phyloP scores from a whole-genome alignment of 2,329 filamentous ascomycete species.

The Curvularia spicifera region DNA sequence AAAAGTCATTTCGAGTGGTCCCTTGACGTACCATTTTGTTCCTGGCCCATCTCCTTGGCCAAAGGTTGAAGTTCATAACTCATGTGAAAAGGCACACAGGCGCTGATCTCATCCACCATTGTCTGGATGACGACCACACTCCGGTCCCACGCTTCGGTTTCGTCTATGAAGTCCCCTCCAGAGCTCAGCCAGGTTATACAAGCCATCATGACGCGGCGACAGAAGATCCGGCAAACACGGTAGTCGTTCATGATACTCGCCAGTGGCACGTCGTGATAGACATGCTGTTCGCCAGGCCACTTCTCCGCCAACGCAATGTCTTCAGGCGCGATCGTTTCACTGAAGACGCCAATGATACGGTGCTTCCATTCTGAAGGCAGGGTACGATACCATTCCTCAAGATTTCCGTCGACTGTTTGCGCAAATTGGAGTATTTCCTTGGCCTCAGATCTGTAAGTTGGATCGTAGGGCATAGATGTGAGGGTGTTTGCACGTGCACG shows the following conservation, averaged over 20 bases:
- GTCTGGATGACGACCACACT: conserved; percentile 43
- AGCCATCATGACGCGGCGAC: conserved; percentile 47
- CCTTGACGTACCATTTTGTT: conserved; percentile 40
- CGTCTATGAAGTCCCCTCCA: conserved; percentile 18
- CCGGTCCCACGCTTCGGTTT: conserved; percentile 23
- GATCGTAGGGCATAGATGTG: conserved; percentile 31
- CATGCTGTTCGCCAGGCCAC: conserved; percentile 51
- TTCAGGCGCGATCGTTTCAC: conserved; percentile 29
- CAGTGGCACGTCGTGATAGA: conserved; percentile 49
- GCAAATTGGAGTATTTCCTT: conserved; percentile 45
- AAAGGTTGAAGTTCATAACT: conserved; percentile 47
- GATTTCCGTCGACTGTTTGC: conserved; percentile 45
- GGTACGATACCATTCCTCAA: conserved; percentile 48
- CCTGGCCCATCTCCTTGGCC: conserved; percentile 43
- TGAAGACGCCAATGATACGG: conserved; percentile 40
- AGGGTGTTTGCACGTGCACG: conserved; percentile 44
- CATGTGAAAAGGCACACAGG: conserved; percentile 50
- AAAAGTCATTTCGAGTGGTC: background rate
- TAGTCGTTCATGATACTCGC: conserved; percentile 52
- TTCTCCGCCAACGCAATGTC: conserved; percentile 39
- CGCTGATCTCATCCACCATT: conserved; percentile 50
- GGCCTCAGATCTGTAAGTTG: conserved; percentile 35
- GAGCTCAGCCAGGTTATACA: conserved; percentile 41
- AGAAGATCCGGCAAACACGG: conserved; percentile 51
- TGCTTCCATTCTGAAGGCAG: conserved; percentile 47